Conservation (phyloP, 31 red algal genomes). For the Odonthalia washingtoniensis region DNA sequence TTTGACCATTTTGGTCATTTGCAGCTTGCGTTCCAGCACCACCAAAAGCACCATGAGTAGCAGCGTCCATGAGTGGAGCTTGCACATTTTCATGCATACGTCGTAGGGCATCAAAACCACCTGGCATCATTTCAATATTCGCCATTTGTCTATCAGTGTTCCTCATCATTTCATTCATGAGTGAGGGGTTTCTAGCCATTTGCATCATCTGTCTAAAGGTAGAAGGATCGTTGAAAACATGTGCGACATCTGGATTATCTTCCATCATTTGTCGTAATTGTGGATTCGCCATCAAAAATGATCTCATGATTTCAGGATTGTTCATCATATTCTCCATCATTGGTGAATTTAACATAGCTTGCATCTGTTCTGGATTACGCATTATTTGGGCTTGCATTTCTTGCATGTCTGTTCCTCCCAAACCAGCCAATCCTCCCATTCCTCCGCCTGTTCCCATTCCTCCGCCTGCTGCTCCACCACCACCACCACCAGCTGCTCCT, state of each 20-base stretch:
- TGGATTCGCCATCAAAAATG: slow-evolving; percentile 95
- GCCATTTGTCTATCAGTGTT: slow-evolving; percentile 98
- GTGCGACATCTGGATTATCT: slow-evolving; percentile 92
- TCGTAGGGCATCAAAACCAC: slow-evolving; percentile 97
- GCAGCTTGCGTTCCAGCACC: slow-evolving; percentile 18
- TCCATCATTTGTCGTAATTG: slow-evolving; percentile 95
- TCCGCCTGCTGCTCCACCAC: slow-evolving; percentile 35
- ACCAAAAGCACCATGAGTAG: slow-evolving; percentile 19
- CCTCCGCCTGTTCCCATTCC: slow-evolving; percentile 8
- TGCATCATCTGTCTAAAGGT: slow-evolving; percentile 96
- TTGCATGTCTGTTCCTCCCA: slow-evolving; percentile 38
- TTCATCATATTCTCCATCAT: slow-evolving; percentile 95
- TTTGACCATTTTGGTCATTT: slow-evolving; percentile 16
- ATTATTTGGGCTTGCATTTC: slow-evolving; percentile 79
- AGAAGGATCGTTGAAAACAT: slow-evolving; percentile 94
- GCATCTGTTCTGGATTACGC: slow-evolving; percentile 90
- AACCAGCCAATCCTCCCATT: slow-evolving; percentile 26
- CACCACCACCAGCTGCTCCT: slow-evolving; percentile 35
- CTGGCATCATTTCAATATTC: slow-evolving; percentile 99
- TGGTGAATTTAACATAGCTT: slow-evolving; percentile 90
- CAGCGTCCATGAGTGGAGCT: slow-evolving; percentile 92
- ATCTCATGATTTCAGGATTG: slow-evolving; percentile 92
- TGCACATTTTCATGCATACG: slow-evolving; percentile 96
- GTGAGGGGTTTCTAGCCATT: slow-evolving; percentile 88
- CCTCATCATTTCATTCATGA: slow-evolving; percentile 99